Evolutionary conservation across 768 basidiomycete species (phyloP).

Genomic region (Phylloporus rhodoxanthus): DNA sequence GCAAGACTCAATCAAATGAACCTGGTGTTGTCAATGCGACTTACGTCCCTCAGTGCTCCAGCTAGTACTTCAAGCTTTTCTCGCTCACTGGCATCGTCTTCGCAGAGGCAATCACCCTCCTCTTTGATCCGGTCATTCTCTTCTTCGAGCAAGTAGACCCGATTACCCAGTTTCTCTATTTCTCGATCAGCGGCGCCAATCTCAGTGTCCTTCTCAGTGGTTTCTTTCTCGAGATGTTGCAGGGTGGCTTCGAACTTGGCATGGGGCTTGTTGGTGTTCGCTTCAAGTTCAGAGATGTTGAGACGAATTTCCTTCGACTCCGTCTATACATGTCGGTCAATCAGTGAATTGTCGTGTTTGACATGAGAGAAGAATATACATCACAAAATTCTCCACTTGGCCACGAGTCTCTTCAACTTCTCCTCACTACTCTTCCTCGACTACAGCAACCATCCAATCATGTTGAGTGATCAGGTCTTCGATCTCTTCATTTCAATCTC

Average conservation of each 20-base stretch:
- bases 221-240: conserved; percentile 70
- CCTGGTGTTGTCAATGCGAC: conserved; percentile 8
- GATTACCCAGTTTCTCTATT: conserved; percentile 74
- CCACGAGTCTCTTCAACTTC: conserved; percentile 77
- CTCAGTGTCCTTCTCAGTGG: conserved; percentile 75
- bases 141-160: conserved; percentile 81
- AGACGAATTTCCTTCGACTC: conserved; percentile 73
- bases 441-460: conserved; percentile 60
- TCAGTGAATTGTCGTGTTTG: neutral
- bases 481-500: conserved; percentile 79
- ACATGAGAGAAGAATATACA: conserved; percentile 35
- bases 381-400: conserved; percentile 73
- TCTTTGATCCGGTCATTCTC: conserved; percentile 74
- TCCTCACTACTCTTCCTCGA: conserved; percentile 82
- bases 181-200: conserved; percentile 68
- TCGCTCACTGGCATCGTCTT: conserved; percentile 66
- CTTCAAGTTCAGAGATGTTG: conserved; percentile 69
- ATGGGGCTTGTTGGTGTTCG: conserved; percentile 63
- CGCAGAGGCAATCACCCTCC: conserved; percentile 57
- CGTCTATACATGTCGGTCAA: conserved; percentile 31
- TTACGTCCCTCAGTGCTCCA: conserved; percentile 75
- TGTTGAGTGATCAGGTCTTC: conserved; percentile 74
- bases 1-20: neutral
- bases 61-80: conserved; percentile 63
- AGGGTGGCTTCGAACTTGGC: conserved; percentile 70